These are phyloP conservation scores for Debaryomyces singareniensis DNA, from an alignment of 1,139 yeast species.

Conservation along the genomic window DNA sequence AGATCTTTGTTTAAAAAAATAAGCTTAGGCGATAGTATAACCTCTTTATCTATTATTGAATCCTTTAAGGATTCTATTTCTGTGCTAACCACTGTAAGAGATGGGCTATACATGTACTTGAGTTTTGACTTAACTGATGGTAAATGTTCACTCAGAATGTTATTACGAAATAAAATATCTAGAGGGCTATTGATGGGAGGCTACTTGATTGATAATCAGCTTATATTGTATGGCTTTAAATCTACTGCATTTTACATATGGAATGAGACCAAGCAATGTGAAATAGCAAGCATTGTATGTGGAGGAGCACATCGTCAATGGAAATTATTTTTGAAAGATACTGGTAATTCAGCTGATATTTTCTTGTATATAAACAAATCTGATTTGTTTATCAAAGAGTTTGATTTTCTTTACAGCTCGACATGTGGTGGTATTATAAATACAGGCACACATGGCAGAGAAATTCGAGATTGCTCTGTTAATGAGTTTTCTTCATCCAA, in stretches of 20 bases:
- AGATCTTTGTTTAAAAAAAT: conserved; percentile 43
- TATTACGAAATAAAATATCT: conserved; percentile 59
- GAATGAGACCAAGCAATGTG: conserved; percentile 76
- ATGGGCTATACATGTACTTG: conserved; percentile 50
- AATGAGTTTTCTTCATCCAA: conserved; percentile 15
- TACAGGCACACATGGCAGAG: conserved; percentile 86
- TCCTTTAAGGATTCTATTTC: conserved; percentile 10
- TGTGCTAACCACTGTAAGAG: conserved; percentile 51
- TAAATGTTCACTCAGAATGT: conserved; percentile 18
- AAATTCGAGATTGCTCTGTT: conserved; percentile 63
- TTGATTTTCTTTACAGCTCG: conserved; percentile 14
- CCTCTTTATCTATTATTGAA: conserved; percentile 43
- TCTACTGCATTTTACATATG: conserved; percentile 74
- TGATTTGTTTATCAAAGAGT: conserved; percentile 23
- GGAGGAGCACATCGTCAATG: conserved; percentile 92
- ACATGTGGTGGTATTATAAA: conserved; percentile 22
- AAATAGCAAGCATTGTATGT: conserved; percentile 65
- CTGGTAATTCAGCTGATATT: conserved; percentile 12
- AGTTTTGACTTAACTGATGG: conserved; percentile 1
- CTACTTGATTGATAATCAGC: conserved; percentile 37
- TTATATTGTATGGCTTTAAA: conserved; percentile 73
- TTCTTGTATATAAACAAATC: conserved; percentile 57
- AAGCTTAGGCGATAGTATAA: conserved; percentile 69
- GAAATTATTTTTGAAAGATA: conserved; percentile 35
- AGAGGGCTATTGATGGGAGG: conserved; percentile 82